Percentiles rank a stretch among this genome's conserved stretches.
These are phyloP conservation scores for Podospora australis DNA, from an alignment of 495 filamentous ascomycete genomes.

Conservation along the genomic window DNA sequence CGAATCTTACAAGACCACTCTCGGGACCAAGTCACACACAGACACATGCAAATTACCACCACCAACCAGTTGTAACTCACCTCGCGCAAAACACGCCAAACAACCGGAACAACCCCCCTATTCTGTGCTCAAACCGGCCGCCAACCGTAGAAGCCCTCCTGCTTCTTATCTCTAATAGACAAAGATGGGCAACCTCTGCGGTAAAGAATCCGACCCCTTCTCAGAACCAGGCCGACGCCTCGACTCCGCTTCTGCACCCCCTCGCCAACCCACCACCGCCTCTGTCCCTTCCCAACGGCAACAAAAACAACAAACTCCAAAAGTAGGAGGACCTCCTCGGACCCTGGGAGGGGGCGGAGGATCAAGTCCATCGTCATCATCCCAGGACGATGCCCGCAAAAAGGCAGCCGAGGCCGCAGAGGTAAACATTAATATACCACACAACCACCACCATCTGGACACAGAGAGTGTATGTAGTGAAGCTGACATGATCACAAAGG, in stretches of 20 bases:
- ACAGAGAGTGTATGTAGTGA: no score
- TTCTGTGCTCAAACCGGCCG: no score
- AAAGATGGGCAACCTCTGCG: slow-evolving; percentile 70
- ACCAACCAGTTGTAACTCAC: no score
- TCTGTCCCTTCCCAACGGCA: slow-evolving; percentile 31
- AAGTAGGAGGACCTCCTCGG: slow-evolving; percentile 48
- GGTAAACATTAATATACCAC: slow-evolving; percentile 40
- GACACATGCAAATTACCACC: not conserved
- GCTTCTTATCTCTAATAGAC: not conserved
- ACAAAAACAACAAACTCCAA: slow-evolving; percentile 31
- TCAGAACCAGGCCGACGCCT: slow-evolving; percentile 59
- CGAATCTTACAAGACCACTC: not conserved
- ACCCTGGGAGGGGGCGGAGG: slow-evolving; percentile 41
- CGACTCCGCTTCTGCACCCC: slow-evolving; percentile 35
- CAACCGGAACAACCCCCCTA: no score
- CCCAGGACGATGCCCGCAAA: slow-evolving; percentile 43
- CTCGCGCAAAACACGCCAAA: no score
- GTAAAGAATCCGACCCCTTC: slow-evolving; percentile 54
- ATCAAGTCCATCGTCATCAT: not conserved
- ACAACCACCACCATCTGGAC: slow-evolving; percentile 7
- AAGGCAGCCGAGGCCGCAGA: slow-evolving; percentile 65
- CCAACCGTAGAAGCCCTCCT: no score
- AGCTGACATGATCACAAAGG: slow-evolving; percentile 31
- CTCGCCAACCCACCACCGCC: slow-evolving; percentile 27
- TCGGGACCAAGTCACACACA: not conserved